These are phyloP conservation scores for Ziziphus jujuba DNA, from an alignment of 306 rosid genomes.

Conservation along the genomic window DNA sequence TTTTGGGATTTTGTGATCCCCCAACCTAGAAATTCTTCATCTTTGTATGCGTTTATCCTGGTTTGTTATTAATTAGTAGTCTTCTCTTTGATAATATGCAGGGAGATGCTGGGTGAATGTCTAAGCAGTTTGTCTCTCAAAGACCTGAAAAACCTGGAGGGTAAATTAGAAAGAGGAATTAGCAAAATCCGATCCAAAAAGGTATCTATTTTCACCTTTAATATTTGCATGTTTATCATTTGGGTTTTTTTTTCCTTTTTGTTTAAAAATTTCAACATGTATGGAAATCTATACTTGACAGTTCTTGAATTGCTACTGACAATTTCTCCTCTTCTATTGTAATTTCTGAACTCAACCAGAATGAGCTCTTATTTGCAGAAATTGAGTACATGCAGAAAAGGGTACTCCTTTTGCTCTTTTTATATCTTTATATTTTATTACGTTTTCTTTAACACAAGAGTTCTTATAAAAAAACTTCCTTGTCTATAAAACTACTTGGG, in stretches of 20 bases:
- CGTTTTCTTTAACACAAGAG: background rate
- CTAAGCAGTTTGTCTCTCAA: slow-evolving; percentile 44
- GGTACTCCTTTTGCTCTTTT: slow-evolving; percentile 31
- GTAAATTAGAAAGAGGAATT: slow-evolving; percentile 72
- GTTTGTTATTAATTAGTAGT: background rate
- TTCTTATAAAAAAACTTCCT: background rate
- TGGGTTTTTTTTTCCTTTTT: no score
- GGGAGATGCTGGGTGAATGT: slow-evolving; percentile 76
- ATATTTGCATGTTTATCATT: background rate
- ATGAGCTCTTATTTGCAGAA: slow-evolving; percentile 82
- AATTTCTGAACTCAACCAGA: slow-evolving; percentile 41
- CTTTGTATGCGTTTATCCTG: background rate
- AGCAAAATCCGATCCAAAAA: slow-evolving; percentile 78
- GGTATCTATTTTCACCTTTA: slow-evolving; percentile 34
- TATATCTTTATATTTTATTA: background rate
- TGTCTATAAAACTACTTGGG: no score
- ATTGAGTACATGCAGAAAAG: slow-evolving; percentile 91
- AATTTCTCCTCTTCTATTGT: background rate
- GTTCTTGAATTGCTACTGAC: slow-evolving; percentile 25
- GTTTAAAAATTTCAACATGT: no score
- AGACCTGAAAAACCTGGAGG: slow-evolving; percentile 65
- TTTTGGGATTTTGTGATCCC: background rate
- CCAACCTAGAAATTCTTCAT: background rate
- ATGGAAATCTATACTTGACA: slow-evolving; percentile 15
- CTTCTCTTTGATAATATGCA: slow-evolving; percentile 6